These are phyloP conservation scores for Geranium brycei DNA, from an alignment of 345 rosid species.

Conservation along the genomic window DNA sequence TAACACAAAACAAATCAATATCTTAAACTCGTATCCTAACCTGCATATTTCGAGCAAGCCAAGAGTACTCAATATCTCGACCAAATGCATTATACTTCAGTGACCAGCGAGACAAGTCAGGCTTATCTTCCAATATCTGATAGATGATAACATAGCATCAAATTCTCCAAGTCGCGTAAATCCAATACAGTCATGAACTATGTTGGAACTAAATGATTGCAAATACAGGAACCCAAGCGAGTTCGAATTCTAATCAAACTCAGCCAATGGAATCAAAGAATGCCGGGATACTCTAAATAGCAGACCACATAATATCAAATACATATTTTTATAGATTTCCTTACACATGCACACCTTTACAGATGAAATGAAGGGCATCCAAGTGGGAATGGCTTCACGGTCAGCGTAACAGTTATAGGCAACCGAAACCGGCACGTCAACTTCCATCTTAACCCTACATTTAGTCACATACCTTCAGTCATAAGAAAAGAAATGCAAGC, in stretches of 20 bases:
- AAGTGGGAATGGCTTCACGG: slow-evolving; percentile 72
- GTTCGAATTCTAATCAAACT: no score
- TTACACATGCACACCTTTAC: slow-evolving; percentile 41
- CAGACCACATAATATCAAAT: no score
- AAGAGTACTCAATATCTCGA: slow-evolving; percentile 63
- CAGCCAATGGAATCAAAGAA: no score
- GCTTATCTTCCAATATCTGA: slow-evolving; percentile 62
- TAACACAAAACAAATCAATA: not conserved
- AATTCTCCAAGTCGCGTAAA: not conserved
- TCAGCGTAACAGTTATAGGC: slow-evolving; percentile 65
- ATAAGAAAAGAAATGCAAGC: no score
- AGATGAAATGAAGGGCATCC: slow-evolving; percentile 92
- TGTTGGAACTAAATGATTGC: no score
- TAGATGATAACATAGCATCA: not conserved
- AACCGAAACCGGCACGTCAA: slow-evolving; percentile 56
- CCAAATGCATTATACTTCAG: slow-evolving; percentile 79
- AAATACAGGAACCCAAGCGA: no score
- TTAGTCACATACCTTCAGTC: not conserved
- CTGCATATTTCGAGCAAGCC: slow-evolving; percentile 94
- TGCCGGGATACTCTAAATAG: no score
- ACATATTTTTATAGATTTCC: no score
- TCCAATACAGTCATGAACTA: no score
- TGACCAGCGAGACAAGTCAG: slow-evolving; percentile 68
- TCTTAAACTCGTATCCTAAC: slow-evolving; percentile 18
- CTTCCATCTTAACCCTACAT: slow-evolving; percentile 67